Conservation (phyloP, 768 basidiomycete genomes). For the Chalciporus chontae region DNA sequence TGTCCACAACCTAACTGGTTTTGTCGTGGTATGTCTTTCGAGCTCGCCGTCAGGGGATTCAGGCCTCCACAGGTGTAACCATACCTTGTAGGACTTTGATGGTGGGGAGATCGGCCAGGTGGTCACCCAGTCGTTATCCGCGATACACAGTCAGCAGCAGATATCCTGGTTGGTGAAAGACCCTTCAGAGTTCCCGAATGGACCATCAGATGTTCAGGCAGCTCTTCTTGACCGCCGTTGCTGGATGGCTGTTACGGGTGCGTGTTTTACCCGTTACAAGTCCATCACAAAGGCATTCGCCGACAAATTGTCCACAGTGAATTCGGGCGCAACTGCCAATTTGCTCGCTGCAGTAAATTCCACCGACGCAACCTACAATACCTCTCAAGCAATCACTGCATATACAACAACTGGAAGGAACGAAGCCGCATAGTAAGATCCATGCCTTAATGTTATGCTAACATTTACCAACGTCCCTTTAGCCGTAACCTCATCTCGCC, state of each 20-base stretch:
- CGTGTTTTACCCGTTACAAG: conserved; percentile 16
- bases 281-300: not conserved
- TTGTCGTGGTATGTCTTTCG: conserved; percentile 48
- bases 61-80: too few species aligned
- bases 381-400: conserved; percentile 46
- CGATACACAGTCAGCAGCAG: conserved; percentile 26
- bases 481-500: conserved; percentile 20
- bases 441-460: not conserved
- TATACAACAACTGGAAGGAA: conserved; percentile 50
- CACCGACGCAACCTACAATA: conserved; percentile 45
- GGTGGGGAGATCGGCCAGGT: conserved; percentile 47
- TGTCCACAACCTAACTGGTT: conserved; percentile 45
- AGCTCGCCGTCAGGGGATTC: not conserved
- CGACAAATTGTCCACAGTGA: conserved; percentile 31
- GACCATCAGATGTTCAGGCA: conserved; percentile 38
- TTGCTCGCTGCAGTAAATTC: conserved; percentile 35
- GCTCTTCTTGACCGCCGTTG: conserved; percentile 47
- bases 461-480: conserved; percentile 4
- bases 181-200: conserved; percentile 43
- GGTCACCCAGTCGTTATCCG: conserved; percentile 39
- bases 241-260: conserved; percentile 57
- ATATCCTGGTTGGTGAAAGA: conserved; percentile 46
- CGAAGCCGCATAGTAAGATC: conserved; percentile 55
- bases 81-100: conserved; percentile 52
- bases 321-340: conserved; percentile 36